Evolutionary conservation across 768 basidiomycete genomes (phyloP).

Genomic region (Podaxis mareebaensis): DNA sequence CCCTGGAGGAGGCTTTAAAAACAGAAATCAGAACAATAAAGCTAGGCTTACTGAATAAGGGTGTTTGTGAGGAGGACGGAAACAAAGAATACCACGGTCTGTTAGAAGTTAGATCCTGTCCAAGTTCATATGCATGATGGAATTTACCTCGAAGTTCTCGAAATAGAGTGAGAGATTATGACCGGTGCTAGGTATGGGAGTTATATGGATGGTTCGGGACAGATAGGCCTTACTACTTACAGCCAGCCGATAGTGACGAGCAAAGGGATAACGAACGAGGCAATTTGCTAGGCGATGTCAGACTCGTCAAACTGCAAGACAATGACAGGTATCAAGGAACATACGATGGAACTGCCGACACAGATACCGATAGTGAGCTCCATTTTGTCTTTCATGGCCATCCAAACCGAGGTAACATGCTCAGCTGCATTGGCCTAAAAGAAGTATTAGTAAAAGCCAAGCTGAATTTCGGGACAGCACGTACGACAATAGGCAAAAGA

Average conservation of each 20-base stretch:
- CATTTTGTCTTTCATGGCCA: constrained; percentile 76
- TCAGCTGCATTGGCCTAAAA: constrained; percentile 78
- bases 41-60: constrained; percentile 59
- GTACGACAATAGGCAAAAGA: constrained; percentile 82
- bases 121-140: not conserved
- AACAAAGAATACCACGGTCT: constrained; percentile 85
- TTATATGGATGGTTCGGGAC: constrained; percentile 12
- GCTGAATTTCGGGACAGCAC: constrained; percentile 23
- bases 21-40: not conserved
- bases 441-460: not conserved
- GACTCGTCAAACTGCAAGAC: not conserved
- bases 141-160: constrained; percentile 74
- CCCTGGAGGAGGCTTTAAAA: constrained; percentile 37
- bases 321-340: constrained; percentile 25
- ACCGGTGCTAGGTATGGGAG: constrained; percentile 44
- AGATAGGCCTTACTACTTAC: constrained; percentile 37
- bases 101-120: constrained; percentile 5
- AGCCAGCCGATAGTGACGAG: constrained; percentile 90
- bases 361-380: constrained; percentile 75
- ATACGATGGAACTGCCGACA: constrained; percentile 78
- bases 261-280: constrained; percentile 82
- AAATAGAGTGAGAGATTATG: constrained; percentile 83
- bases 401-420: constrained; percentile 84
- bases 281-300: constrained; percentile 64
- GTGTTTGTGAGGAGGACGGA: constrained; percentile 89